Conservation (phyloP, 202 grass and related monocot genomes). For the Tripidium arundinaceum region DNA sequence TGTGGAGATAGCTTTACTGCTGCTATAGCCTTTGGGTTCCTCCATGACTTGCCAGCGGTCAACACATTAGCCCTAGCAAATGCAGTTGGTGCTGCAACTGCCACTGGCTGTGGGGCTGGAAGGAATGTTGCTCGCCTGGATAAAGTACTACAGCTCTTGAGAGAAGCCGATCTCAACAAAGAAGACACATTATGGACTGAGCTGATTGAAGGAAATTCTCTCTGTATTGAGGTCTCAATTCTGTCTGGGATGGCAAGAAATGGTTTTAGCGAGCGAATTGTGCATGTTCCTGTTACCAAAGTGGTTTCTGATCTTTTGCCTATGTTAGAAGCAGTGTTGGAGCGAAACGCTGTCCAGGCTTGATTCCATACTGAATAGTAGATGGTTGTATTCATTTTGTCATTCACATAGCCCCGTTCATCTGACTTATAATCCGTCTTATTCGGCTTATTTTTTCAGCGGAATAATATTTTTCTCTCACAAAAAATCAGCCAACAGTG, state of each 20-base stretch:
- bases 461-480: no score
- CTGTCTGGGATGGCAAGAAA: slow-evolving; percentile 44
- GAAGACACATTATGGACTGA: slow-evolving; percentile 59
- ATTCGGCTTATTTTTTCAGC: no score
- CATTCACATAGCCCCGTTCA: slow-evolving; percentile 33
- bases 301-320: slow-evolving; percentile 59
- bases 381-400: slow-evolving; percentile 21
- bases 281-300: slow-evolving; percentile 40
- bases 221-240: slow-evolving; percentile 40
- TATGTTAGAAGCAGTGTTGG: slow-evolving; percentile 47
- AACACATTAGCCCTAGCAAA: slow-evolving; percentile 79
- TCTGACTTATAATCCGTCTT: no score
- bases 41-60: slow-evolving; percentile 55
- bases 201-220: slow-evolving; percentile 46
- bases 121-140: slow-evolving; percentile 78
- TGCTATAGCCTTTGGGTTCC: slow-evolving; percentile 90
- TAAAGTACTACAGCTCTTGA: slow-evolving; percentile 75
- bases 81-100: slow-evolving; percentile 86
- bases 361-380: slow-evolving; percentile 30
- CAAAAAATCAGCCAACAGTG: no score
- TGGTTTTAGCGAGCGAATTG: slow-evolving; percentile 18
- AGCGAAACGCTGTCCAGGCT: slow-evolving; percentile 52
- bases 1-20: slow-evolving; percentile 96
- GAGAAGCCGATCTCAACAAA: slow-evolving; percentile 62
- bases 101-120: slow-evolving; percentile 82